Conservation (phyloP, 306 rosid species). For the Lithocarpus polystachyus region DNA sequence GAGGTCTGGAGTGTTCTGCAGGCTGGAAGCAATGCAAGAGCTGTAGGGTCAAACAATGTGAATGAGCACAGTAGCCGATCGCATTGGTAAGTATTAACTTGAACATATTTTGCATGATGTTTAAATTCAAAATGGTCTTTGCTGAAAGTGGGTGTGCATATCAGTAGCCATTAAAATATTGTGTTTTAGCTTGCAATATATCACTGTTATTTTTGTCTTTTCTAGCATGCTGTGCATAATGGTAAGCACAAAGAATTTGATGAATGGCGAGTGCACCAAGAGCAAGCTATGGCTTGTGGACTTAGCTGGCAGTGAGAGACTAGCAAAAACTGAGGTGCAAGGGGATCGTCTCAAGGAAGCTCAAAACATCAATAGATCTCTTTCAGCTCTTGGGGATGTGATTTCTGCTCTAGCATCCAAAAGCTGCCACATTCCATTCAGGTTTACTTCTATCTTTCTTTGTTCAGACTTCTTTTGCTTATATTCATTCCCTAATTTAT, state of each 20-base stretch:
- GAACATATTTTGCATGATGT: not conserved
- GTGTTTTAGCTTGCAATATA: not conserved
- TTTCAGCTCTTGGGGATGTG: slow-evolving; percentile 88
- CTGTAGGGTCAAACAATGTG: slow-evolving; percentile 74
- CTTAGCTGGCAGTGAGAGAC: slow-evolving; percentile 93
- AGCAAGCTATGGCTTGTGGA: slow-evolving; percentile 95
- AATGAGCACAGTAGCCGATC: slow-evolving; percentile 94
- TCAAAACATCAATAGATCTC: slow-evolving; percentile 81
- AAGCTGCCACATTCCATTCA: slow-evolving; percentile 81
- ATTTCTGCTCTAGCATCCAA: slow-evolving; percentile 78
- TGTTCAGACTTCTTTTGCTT: slow-evolving; percentile 2
- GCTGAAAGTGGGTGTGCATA: not conserved
- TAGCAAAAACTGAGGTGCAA: slow-evolving; percentile 79
- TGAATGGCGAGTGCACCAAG: slow-evolving; percentile 67
- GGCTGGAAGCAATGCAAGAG: slow-evolving; percentile 82
- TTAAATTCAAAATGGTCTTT: not conserved
- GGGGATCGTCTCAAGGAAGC: slow-evolving; percentile 86
- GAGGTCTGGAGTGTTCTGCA: slow-evolving; percentile 74
- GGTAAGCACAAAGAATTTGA: slow-evolving; percentile 72
- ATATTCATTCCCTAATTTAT: slow-evolving; percentile 11
- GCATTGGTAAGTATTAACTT: slow-evolving; percentile 50
- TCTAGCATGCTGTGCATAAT: slow-evolving; percentile 70
- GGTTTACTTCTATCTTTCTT: slow-evolving; percentile 37
- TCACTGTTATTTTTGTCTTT: slow-evolving; percentile 10
- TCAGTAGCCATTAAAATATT: not conserved